A percentile compares a stretch with the other conserved stretches of the same genome.
These are phyloP conservation scores for Vitis rotundifolia DNA, from an alignment of 164 flowering plant genomes.

Conservation along the genomic window DNA sequence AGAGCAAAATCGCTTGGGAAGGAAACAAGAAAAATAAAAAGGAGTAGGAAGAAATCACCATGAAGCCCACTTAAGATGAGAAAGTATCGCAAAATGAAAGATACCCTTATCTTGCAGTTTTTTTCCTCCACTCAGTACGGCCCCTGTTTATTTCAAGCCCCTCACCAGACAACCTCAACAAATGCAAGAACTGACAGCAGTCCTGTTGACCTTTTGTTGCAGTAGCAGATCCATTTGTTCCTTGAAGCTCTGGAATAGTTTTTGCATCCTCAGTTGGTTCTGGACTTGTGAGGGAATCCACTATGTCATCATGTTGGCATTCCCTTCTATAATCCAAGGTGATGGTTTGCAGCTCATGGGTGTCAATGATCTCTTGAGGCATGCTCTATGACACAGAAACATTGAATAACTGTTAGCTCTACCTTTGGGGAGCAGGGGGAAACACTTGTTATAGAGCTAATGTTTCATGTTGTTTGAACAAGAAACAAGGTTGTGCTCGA, in stretches of 20 bases:
- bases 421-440: too few relatives aligned
- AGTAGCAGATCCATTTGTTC: conserved; percentile 61
- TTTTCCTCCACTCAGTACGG: conserved; percentile 89
- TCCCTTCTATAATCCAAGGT: conserved; percentile 87
- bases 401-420: not conserved
- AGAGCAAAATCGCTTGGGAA: not conserved
- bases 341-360: conserved; percentile 77
- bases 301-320: conserved; percentile 83
- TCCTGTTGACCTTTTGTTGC: conserved; percentile 24
- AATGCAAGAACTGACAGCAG: conserved; percentile 60
- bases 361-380: conserved; percentile 85
- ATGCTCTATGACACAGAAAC: conserved; percentile 60
- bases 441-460: too few relatives aligned
- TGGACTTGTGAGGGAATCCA: conserved; percentile 78
- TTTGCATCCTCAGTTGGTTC: conserved; percentile 38
- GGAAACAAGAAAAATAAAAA: not conserved
- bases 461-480: too few relatives aligned
- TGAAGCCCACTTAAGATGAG: not conserved
- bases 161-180: conserved; percentile 63
- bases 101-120: conserved; percentile 29
- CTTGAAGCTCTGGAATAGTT: conserved; percentile 27
- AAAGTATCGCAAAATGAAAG: not conserved
- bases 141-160: conserved; percentile 89
- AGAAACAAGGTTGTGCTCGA: too few relatives aligned
- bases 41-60: not conserved